phyloP scores from a whole-genome alignment of 2,329 filamentous ascomycete genomes.

The Colletotrichum paranaense region DNA sequence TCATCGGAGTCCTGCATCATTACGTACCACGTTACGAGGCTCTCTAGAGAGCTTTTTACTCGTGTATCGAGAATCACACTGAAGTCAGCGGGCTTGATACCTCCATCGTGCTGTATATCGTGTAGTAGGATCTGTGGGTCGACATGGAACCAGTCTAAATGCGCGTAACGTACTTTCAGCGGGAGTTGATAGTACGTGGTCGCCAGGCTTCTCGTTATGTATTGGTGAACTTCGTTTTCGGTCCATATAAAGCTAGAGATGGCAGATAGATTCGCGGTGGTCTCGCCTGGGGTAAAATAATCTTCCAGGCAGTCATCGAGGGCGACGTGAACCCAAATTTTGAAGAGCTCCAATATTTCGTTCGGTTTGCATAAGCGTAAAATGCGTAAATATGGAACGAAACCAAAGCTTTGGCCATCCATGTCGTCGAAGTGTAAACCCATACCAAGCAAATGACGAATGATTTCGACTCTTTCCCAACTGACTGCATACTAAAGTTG shows the following conservation, averaged over 20 bases:
- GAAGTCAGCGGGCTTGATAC: not conserved
- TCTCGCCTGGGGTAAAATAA: not conserved
- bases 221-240: not conserved
- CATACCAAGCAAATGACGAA: not conserved
- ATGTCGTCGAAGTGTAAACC: not conserved
- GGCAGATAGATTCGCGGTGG: too few relatives aligned
- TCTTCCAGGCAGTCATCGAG: not conserved
- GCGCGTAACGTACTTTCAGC: not conserved
- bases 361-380: accelerated
- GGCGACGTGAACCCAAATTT: not conserved
- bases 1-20: too few relatives aligned
- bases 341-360: not conserved
- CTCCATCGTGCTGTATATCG: not conserved
- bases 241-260: not conserved
- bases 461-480: accelerated
- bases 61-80: not conserved
- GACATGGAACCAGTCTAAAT: accelerated
- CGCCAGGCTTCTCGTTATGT: not conserved
- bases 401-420: accelerated
- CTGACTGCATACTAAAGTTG: not conserved
- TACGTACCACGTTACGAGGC: too few relatives aligned
- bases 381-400: accelerated
- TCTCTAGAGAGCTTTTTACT: not conserved
- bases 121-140: not conserved
- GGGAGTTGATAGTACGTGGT: not conserved